A percentile compares a stretch with the other conserved stretches of the same genome.
Evolutionary conservation across 2,329 filamentous ascomycete species (phyloP).

Genomic region (Paracoccidioides lutzii): DNA sequence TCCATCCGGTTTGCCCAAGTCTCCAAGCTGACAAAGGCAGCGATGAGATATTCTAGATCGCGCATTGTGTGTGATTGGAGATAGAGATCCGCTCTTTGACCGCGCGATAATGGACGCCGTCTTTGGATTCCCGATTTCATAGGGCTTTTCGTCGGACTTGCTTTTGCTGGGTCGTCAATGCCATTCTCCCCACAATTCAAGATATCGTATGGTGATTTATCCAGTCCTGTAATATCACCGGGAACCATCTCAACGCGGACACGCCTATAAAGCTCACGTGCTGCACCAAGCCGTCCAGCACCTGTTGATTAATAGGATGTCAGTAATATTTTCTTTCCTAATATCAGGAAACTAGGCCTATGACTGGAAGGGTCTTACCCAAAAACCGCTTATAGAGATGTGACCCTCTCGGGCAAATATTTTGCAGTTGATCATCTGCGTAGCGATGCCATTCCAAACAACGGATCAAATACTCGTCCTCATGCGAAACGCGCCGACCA

Average conservation of each 20-base stretch:
- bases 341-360: neutral
- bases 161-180: conserved; percentile 20
- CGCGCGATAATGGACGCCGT: conserved; percentile 17
- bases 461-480: conserved; percentile 61
- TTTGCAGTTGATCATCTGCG: conserved; percentile 57
- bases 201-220: conserved; percentile 9
- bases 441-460: conserved; percentile 76
- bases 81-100: conserved; percentile 15
- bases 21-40: conserved; percentile 55
- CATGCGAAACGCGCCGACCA: conserved; percentile 45
- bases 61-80: conserved; percentile 49
- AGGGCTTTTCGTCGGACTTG: conserved; percentile 13
- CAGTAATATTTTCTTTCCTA: conserved; percentile 16
- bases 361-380: conserved; percentile 44
- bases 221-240: conserved; percentile 27
- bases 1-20: conserved; percentile 47
- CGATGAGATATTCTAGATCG: conserved; percentile 56
- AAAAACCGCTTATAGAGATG: conserved; percentile 74
- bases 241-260: conserved; percentile 39
- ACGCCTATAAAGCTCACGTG: conserved; percentile 40
- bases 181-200: conserved; percentile 15
- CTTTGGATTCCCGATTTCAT: conserved; percentile 15
- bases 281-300: conserved; percentile 38
- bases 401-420: conserved; percentile 55
- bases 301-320: conserved; percentile 12